Evolutionary conservation across 371 early-diverging fungal species (phyloP), one percentile per base, ranked within the genome.

Genomic region (Mucor ambiguus): DNA sequence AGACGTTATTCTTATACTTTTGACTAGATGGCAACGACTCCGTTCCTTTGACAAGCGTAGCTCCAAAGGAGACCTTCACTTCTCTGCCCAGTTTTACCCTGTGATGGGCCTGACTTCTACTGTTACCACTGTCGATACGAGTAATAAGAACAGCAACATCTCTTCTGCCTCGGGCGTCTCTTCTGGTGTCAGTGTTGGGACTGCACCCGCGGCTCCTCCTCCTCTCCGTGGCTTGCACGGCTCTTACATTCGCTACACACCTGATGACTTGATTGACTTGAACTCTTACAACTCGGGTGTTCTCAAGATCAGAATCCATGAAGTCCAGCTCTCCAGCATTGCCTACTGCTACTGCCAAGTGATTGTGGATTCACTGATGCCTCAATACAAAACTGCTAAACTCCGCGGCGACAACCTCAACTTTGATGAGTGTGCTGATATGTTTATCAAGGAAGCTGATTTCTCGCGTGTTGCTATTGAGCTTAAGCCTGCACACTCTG

Each of bases 71-170:
- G 83, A 87, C 28, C 62, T 93, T 18, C 80, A 78, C 61, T 93
- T 85, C 65, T 80, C 80, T 10, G 87, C 92, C 4, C 80, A 87
- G 52, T 93, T 93, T 71, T 74, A 83, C 48, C 92, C 93, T 1
- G 78, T 82, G 0, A 69, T 93, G 60, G 80, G 79, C 55, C 56
- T 89, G 33, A 87, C 88, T 30, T 10, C 37, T 8, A 29, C 11
- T 29, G 41, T 30, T 4, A 18, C 18, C 16, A 20, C 49, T 44
- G 20, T 14, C 20, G 49, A n/a, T 14, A 12, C 9, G 16, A 37
- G 29, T 9, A 68, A 63, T 8, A 32, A 38, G 16, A 59, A 41
- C 24, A 68, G 60, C 20, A 35, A 20, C 20, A 54, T 66, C 7
- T 66, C 68, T 7, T 12, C 63, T 43, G 38, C 32, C 18, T 58